phyloP scores from a whole-genome alignment of 805 yeast species.

The Barnettozyma salicaria region DNA sequence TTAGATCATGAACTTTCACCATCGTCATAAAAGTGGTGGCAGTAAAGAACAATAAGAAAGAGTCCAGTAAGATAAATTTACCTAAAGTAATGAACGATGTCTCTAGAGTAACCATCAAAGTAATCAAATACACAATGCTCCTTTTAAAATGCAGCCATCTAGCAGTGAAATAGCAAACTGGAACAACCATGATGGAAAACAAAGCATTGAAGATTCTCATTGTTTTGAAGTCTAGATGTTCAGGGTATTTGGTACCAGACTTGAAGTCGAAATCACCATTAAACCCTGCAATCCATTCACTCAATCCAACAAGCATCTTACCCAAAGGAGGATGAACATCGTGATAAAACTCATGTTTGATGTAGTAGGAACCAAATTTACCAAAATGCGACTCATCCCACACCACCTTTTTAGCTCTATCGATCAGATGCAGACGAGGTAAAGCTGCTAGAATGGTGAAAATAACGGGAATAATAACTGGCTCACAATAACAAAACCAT shows the following conservation, averaged over 20 bases:
- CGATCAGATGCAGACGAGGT: slow-evolving; percentile 56
- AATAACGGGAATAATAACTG: slow-evolving; percentile 35
- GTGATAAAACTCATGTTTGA: slow-evolving; percentile 73
- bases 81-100: slow-evolving; percentile 64
- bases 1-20: slow-evolving; percentile 46
- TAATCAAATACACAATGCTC: slow-evolving; percentile 52
- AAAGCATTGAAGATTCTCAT: slow-evolving; percentile 72
- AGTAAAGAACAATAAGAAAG: slow-evolving; percentile 71
- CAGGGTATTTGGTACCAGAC: slow-evolving; percentile 61
- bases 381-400: slow-evolving; percentile 95
- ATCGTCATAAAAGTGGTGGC: slow-evolving; percentile 61
- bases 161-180: slow-evolving; percentile 66
- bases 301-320: slow-evolving; percentile 70
- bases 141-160: slow-evolving; percentile 49
- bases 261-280: slow-evolving; percentile 72
- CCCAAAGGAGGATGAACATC: slow-evolving; percentile 90
- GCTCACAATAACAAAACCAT: slow-evolving; percentile 11
- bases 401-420: slow-evolving; percentile 51
- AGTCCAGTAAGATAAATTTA: slow-evolving; percentile 69
- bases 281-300: slow-evolving; percentile 79
- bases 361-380: slow-evolving; percentile 74
- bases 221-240: slow-evolving; percentile 47
- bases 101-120: slow-evolving; percentile 61
- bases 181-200: slow-evolving; percentile 61
- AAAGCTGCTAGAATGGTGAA: slow-evolving; percentile 43